Conservation (phyloP, 306 rosid genomes). For the Dalbergia oliveri region DNA sequence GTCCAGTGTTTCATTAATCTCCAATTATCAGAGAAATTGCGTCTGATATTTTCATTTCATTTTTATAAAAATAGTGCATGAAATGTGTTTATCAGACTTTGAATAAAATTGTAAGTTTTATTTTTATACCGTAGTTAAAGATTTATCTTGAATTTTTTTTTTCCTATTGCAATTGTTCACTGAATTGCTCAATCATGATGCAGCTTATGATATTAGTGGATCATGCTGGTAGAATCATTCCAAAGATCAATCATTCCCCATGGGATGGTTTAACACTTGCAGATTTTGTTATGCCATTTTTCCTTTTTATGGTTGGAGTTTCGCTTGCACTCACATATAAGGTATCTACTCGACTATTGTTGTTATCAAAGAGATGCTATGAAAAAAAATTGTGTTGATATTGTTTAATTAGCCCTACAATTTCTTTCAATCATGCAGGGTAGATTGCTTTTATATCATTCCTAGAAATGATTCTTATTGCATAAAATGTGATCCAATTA, state of each 20-base stretch:
- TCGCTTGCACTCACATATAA: slow-evolving; percentile 90
- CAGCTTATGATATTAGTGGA: slow-evolving; percentile 98
- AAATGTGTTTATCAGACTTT: background rate
- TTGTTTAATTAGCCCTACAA: background rate
- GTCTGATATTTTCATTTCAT: background rate
- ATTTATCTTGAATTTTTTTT: background rate
- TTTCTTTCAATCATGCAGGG: background rate
- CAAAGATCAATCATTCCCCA: slow-evolving; percentile 93
- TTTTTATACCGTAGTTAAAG: background rate
- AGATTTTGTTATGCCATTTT: slow-evolving; percentile 94
- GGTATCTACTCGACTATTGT: slow-evolving; percentile 56
- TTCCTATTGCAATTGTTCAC: background rate
- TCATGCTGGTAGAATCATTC: slow-evolving; percentile 82
- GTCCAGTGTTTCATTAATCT: background rate
- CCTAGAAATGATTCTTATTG: background rate
- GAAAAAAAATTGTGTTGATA: background rate
- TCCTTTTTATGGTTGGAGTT: slow-evolving; percentile 92
- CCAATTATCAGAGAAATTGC: background rate
- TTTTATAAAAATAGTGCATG: background rate
- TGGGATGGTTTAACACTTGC: slow-evolving; percentile 97
- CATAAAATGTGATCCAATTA: background rate
- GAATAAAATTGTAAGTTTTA: background rate
- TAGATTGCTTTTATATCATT: background rate
- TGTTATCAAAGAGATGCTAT: background rate
- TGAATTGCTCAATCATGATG: slow-evolving; percentile 44